phyloP scores from a whole-genome alignment of 345 rosid species.

The Orychophragmus violaceus region DNA sequence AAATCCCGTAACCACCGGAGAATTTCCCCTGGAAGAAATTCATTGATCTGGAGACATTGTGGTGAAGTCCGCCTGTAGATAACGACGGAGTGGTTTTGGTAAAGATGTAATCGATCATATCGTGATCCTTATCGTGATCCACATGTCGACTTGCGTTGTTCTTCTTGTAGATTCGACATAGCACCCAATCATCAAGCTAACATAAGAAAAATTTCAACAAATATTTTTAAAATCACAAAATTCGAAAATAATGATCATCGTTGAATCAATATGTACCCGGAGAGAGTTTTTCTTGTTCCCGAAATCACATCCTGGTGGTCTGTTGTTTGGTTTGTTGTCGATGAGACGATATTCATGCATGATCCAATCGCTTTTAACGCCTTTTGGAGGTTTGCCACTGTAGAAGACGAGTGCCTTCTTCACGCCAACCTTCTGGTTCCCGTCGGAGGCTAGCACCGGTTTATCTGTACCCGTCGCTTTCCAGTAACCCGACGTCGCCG shows the following conservation, averaged over 20 bases:
- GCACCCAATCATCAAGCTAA: conserved; percentile 98
- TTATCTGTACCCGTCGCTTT: conserved; percentile 98
- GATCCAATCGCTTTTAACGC: conserved; percentile 93
- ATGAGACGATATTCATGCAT: conserved; percentile 96
- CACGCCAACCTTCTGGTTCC: conserved; percentile 81
- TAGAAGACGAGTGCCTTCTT: conserved; percentile 94
- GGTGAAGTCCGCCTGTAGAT: conserved; percentile 22
- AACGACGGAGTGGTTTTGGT: conserved; percentile 48
- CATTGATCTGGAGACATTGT: conserved; percentile 13
- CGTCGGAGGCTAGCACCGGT: conserved; percentile 62
- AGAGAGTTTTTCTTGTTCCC: conserved; percentile 77
- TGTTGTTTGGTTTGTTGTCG: conserved; percentile 62
- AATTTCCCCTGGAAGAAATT: conserved; percentile 16
- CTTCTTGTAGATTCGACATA: conserved; percentile 93
- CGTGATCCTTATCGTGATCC: conserved; percentile 28
- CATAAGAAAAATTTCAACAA: neutral
- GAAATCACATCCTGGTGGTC: conserved; percentile 46
- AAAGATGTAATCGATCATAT: conserved; percentile 38
- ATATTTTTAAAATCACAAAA: neutral
- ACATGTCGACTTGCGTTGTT: conserved; percentile 44
- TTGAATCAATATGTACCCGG: conserved; percentile 37
- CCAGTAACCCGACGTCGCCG: conserved; percentile 99
- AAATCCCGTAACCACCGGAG: conserved; percentile 13
- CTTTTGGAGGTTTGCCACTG: conserved; percentile 96
- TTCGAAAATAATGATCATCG: neutral